Evolutionary conservation across 345 rosid species (phyloP).

Genomic region (Rhodamnia argentea): DNA sequence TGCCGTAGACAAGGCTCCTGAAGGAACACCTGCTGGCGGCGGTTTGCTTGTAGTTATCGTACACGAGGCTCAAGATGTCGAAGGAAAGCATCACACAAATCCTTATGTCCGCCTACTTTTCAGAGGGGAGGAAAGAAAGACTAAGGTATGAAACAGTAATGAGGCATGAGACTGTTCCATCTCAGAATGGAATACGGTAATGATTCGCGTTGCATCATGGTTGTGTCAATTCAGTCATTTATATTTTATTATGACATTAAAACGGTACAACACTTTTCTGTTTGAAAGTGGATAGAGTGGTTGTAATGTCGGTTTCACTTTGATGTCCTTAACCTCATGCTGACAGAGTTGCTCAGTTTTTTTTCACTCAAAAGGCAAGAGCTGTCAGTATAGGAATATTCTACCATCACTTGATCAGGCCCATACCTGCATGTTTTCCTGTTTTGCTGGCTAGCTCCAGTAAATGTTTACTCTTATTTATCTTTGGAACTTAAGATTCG

Average conservation of each 20-base stretch:
- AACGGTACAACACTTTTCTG: background rate
- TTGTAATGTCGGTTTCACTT: background rate
- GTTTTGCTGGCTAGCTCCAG: background rate
- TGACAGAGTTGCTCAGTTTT: background rate
- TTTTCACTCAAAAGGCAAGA: background rate
- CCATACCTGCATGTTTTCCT: background rate
- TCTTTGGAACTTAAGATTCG: background rate
- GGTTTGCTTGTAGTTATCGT: conserved; percentile 77
- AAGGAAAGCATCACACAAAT: conserved; percentile 91
- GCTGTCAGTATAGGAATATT: background rate
- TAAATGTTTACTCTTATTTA: background rate
- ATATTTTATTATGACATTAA: background rate
- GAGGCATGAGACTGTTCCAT: background rate
- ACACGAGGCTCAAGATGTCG: conserved; percentile 90
- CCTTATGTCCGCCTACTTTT: conserved; percentile 69
- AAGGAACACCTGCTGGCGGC: conserved; percentile 77
- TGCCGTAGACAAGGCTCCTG: conserved; percentile 73
- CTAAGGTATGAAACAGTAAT: conserved; percentile 44
- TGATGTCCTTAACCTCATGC: background rate
- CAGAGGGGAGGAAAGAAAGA: conserved; percentile 78
- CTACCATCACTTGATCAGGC: background rate
- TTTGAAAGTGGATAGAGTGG: background rate
- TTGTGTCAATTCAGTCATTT: background rate
- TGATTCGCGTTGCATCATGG: background rate
- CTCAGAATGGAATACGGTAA: background rate